Percentiles rank a stretch among this genome's conserved stretches.
These are phyloP conservation scores for Nematocida sp. DNA, from an alignment of 371 early-diverging fungal genomes.

Conservation along the genomic window DNA sequence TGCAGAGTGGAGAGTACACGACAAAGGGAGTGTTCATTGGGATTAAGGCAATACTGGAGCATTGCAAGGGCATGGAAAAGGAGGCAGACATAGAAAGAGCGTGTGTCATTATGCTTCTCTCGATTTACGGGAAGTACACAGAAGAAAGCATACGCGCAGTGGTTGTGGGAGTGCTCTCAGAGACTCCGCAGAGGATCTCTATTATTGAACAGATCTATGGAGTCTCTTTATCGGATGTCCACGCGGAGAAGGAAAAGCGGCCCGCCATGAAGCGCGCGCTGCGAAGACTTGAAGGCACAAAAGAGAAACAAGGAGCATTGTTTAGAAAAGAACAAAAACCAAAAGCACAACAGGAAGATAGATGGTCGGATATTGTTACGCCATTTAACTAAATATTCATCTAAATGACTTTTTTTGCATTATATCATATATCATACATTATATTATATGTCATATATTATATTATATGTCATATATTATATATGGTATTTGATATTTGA, in stretches of 20 bases:
- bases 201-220: conserved; percentile 17
- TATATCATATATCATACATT: no score
- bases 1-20: conserved; percentile 17
- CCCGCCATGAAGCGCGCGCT: conserved; percentile 36
- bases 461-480: no score
- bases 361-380: conserved; percentile 33
- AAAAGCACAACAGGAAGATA: background rate
- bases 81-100: conserved; percentile 19
- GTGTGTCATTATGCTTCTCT: conserved; percentile 19
- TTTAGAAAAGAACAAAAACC: background rate
- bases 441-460: no score
- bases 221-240: conserved; percentile 21
- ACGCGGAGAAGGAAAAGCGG: conserved; percentile 41
- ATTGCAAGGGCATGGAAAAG: background rate
- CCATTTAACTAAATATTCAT: conserved; percentile 23
- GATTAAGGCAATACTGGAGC: conserved; percentile 21
- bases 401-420: no score
- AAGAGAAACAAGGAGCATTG: conserved; percentile 44
- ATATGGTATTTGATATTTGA: no score
- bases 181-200: conserved; percentile 16
- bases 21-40: conserved; percentile 19
- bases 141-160: conserved; percentile 44
- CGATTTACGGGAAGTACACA: conserved; percentile 14
- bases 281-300: conserved; percentile 37
- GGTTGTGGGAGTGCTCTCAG: conserved; percentile 37